Evolutionary conservation across 2,329 filamentous ascomycete genomes (phyloP).

Genomic region (Monilinia vaccinii-corymbosi): DNA sequence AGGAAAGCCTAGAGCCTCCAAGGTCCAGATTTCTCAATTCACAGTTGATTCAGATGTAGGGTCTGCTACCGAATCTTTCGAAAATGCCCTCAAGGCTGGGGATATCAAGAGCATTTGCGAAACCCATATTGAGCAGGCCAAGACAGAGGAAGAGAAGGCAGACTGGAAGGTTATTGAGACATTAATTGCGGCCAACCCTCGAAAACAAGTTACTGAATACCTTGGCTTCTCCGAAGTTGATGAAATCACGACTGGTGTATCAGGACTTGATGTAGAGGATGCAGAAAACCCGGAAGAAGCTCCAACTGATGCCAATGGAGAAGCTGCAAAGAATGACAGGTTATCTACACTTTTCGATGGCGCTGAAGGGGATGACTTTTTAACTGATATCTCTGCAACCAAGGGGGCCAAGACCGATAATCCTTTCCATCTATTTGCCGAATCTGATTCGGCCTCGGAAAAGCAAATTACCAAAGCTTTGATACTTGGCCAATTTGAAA

Average conservation of each 20-base stretch:
- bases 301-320: slow-evolving; percentile 41
- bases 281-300: slow-evolving; percentile 34
- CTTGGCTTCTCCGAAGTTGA: slow-evolving; percentile 63
- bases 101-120: slow-evolving; percentile 74
- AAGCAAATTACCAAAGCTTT: slow-evolving; percentile 79
- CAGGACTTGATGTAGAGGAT: slow-evolving; percentile 26
- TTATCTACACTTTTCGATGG: slow-evolving; percentile 76
- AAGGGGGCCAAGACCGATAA: slow-evolving; percentile 91
- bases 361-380: slow-evolving; percentile 71
- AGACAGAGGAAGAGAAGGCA: slow-evolving; percentile 83
- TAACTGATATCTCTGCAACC: slow-evolving; percentile 74
- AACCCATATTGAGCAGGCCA: slow-evolving; percentile 63
- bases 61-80: slow-evolving; percentile 77
- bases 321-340: slow-evolving; percentile 46
- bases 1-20: slow-evolving; percentile 61
- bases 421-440: slow-evolving; percentile 82
- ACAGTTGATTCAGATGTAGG: slow-evolving; percentile 79
- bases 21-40: slow-evolving; percentile 77
- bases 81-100: slow-evolving; percentile 68
- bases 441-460: slow-evolving; percentile 75
- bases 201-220: slow-evolving; percentile 77
- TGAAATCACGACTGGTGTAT: slow-evolving; percentile 44
- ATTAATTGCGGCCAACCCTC: slow-evolving; percentile 74
- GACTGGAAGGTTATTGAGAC: slow-evolving; percentile 95
- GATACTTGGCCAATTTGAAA: slow-evolving; percentile 83